Conservation (phyloP, 306 rosid species). For the Dalbergia cultrata region DNA sequence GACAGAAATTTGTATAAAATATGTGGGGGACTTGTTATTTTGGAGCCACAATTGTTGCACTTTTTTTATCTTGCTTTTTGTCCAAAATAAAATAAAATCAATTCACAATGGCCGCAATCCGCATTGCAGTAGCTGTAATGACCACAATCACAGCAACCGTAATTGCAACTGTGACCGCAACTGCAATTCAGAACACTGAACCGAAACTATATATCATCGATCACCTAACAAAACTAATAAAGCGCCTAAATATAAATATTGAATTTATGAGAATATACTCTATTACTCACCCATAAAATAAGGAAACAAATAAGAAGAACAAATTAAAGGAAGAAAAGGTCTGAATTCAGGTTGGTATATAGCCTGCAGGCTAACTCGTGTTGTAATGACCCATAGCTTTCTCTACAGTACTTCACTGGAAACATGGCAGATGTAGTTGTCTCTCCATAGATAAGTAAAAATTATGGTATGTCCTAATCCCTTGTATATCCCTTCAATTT, state of each 20-base stretch:
- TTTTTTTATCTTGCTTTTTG: no score
- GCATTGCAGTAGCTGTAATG: no score
- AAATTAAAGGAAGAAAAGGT: not conserved
- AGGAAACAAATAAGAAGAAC: constrained; percentile 38
- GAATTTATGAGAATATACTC: not conserved
- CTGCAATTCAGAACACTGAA: no score
- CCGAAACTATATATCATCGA: not conserved
- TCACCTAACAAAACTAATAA: not conserved
- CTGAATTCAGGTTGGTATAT: constrained; percentile 39
- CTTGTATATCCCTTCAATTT: constrained; percentile 18
- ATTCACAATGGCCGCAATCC: no score
- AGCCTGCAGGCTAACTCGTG: constrained; percentile 24
- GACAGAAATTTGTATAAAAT: no score
- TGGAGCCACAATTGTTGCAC: no score
- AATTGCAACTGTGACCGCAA: no score
- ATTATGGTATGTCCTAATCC: constrained; percentile 35
- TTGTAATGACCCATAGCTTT: constrained; percentile 31
- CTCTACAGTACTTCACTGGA: constrained; percentile 6
- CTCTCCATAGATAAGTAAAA: constrained; percentile 22
- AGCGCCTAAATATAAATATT: not conserved
- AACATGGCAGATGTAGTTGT: constrained; percentile 42
- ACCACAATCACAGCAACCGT: no score
- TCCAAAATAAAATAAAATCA: no score
- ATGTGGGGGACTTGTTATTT: no score
- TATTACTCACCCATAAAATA: not conserved